Evolutionary conservation across 192 early-diverging fungal genomes (phyloP).

Genomic region (Coemansia erecta): DNA sequence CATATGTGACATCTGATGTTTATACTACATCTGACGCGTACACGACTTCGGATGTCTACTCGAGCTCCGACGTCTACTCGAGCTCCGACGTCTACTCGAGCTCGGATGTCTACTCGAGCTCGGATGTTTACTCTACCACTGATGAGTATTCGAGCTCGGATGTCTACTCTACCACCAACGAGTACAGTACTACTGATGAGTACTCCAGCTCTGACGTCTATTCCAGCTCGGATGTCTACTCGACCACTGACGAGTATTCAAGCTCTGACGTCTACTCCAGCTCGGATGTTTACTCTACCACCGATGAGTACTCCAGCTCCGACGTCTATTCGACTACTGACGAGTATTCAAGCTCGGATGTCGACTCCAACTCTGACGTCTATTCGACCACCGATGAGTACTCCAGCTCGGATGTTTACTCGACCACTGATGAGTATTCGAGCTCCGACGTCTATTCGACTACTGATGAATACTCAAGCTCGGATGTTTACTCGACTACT

Average conservation of each 20-base stretch:
- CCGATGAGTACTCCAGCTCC: conserved; percentile 6
- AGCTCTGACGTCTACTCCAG: conserved; percentile 10
- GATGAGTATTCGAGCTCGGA: conserved; percentile 1
- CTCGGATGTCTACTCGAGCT: neutral
- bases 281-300: conserved; percentile 5
- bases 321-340: conserved; percentile 7
- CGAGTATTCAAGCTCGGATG: neutral
- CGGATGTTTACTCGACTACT: conserved; percentile 4
- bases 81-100: conserved; percentile 9
- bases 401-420: too few relatives aligned
- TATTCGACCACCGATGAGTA: too few relatives aligned
- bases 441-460: conserved; percentile 4
- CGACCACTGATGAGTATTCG: neutral
- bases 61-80: conserved; percentile 5
- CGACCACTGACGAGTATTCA: conserved; percentile 5
- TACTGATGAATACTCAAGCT: too few relatives aligned
- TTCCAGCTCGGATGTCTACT: conserved; percentile 4
- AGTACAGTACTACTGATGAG: neutral
- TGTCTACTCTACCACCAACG: conserved; percentile 6
- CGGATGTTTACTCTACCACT: conserved; percentile 14
- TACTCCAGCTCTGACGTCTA: conserved; percentile 11
- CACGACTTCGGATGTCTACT: neutral
- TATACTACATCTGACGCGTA: neutral
- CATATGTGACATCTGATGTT: conserved; percentile 1
- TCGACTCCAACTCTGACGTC: neutral